Evolutionary conservation across 441 rosid genomes (phyloP), one percentile per base, ranked within the genome.

Genomic region (Rhodomyrtus psidioides): DNA sequence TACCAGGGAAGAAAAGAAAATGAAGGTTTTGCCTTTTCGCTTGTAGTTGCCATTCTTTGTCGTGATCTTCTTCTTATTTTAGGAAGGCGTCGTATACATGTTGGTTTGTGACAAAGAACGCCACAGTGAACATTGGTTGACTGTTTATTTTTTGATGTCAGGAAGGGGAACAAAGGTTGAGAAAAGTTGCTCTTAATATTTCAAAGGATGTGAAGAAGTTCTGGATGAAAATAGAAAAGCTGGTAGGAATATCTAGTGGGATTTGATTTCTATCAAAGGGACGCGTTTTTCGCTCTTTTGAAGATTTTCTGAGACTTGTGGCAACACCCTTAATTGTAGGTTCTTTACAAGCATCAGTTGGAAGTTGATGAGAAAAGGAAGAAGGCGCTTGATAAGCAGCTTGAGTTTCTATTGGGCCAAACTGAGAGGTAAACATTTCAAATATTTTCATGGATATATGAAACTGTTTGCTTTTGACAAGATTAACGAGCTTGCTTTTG

Each of bases 221-320:
- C 87, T 98, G 99, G 99, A 90, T 88, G 85, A 98, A 98, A 92
- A 95, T 98, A 87, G 99, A 98, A 91, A 98, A 98, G 92, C 95
- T 98, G 98, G 99, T 89, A 94, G 90, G 93, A 90, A 86, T 83
- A 81, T 86, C 82, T 65, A 74, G 74, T 58, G 42, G 59, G 54
- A 58, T 59, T 88, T 81, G 82, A 86, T 88, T 60, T 89, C 83
- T 51, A 21, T 24, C 51, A 85, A 24, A 65, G 86, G 75, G 85
- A 85, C 42, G 1, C 44, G 26, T 49, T 49, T 62, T 56, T 23
- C 88, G 53, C 58, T 26, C n/a, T 58, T 60, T 83, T 42, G 85
- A 39, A 55, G 49, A 84, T 49, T 51, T 21, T 58, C 39, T 51
- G 70, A 70, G 87, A 87, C 86, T 60, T 84, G 60, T 53, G 55